Evolutionary conservation across 208 protist species (phyloP).

Genomic region (Trypanosoma cruzi): DNA sequence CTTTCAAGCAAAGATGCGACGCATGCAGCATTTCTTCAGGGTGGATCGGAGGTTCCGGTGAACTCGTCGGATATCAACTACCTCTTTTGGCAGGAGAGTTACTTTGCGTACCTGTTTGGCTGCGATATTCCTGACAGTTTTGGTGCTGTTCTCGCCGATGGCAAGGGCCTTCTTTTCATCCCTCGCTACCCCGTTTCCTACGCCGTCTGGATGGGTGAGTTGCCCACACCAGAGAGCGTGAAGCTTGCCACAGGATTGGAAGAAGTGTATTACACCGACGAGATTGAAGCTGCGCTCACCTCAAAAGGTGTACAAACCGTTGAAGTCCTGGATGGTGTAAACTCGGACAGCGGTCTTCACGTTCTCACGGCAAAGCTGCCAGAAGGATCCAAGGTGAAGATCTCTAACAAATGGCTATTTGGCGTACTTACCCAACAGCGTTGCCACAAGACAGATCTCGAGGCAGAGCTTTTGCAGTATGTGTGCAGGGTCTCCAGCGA

Average conservation of each 20-base stretch:
- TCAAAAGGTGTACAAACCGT: conserved; percentile 54
- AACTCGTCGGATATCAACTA: conserved; percentile 91
- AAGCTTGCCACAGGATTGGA: conserved; percentile 62
- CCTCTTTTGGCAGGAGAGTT: conserved; percentile 94
- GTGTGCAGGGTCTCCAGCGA: conserved; percentile 86
- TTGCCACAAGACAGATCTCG: conserved; percentile 86
- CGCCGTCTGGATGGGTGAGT: conserved; percentile 90
- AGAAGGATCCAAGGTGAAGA: conserved; percentile 24
- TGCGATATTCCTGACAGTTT: conserved; percentile 83
- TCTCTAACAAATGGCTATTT: conserved; percentile 57
- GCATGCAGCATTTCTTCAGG: conserved; percentile 83
- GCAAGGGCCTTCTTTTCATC: conserved; percentile 85
- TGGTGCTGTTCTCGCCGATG: conserved; percentile 68
- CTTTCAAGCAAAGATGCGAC: conserved; percentile 34
- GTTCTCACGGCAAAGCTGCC: conserved; percentile 64
- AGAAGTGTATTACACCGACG: conserved; percentile 86
- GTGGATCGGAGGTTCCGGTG: conserved; percentile 79
- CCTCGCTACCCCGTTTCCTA: conserved; percentile 81
- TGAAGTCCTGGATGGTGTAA: conserved; percentile 76
- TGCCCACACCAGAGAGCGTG: conserved; percentile 75
- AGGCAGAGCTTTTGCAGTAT: conserved; percentile 93
- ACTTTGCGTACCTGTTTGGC: conserved; percentile 95
- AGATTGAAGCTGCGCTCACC: conserved; percentile 60
- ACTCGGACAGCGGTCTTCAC: conserved; percentile 80
- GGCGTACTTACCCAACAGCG: conserved; percentile 65